Percentiles rank a stretch among this genome's conserved stretches.
Conservation (phyloP, 148 eudicot species). For the Beta vulgaris region DNA sequence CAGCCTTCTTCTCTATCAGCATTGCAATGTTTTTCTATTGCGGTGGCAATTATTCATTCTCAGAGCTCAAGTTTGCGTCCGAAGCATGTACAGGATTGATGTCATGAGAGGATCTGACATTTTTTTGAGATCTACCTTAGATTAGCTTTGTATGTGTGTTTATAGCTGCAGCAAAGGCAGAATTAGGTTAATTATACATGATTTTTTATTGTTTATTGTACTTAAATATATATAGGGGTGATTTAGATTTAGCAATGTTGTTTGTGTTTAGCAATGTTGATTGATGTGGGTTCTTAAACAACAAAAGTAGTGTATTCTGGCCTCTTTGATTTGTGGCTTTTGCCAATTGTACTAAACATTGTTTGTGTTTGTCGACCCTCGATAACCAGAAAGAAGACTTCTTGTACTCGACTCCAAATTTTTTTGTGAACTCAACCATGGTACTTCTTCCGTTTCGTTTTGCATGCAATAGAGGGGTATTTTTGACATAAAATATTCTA, state of each 20-base stretch:
- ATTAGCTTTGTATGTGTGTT: constrained; percentile 28
- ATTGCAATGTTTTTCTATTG: constrained; percentile 70
- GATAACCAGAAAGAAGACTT: no score
- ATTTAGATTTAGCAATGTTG: constrained; percentile 10
- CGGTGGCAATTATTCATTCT: constrained; percentile 64
- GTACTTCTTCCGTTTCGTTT: no score
- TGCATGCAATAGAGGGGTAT: no score
- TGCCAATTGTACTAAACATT: background rate
- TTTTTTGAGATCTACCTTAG: constrained; percentile 17
- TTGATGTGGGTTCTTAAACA: background rate
- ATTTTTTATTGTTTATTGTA: constrained; percentile 21
- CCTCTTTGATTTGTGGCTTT: background rate
- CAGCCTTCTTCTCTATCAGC: constrained; percentile 48
- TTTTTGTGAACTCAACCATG: no score
- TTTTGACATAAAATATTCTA: no score
- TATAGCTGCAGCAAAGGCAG: constrained; percentile 20
- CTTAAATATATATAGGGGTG: constrained; percentile 1
- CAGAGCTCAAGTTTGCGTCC: constrained; percentile 46
- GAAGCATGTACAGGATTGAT: constrained; percentile 44
- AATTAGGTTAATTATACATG: constrained; percentile 25
- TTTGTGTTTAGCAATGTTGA: constrained; percentile 6
- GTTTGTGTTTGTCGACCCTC: background rate
- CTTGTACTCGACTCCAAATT: no score
- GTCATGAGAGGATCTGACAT: constrained; percentile 12
- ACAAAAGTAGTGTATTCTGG: background rate